Percentiles rank a stretch among this genome's conserved stretches.
phyloP scores from a whole-genome alignment of 164 flowering plant genomes.

The Liquidambar formosana region DNA sequence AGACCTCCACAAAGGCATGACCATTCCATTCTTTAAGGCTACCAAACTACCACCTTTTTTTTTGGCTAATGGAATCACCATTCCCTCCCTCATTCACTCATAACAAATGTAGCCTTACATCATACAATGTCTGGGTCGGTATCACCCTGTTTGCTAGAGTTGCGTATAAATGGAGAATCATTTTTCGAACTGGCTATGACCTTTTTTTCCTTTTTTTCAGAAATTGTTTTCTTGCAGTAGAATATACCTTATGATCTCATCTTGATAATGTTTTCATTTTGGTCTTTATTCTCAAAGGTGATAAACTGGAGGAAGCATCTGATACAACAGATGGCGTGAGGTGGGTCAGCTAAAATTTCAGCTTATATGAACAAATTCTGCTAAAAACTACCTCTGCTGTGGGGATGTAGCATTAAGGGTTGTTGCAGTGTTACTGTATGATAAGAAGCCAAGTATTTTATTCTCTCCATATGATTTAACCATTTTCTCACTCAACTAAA shows the following conservation, averaged over 20 bases:
- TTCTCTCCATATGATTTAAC: no score
- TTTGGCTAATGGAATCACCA: no score
- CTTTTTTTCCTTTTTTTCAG: background rate
- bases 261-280: conserved; percentile 7
- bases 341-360: conserved; percentile 24
- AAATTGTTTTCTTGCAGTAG: background rate
- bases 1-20: no score
- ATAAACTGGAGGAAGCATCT: conserved; percentile 26
- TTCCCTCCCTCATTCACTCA: no score
- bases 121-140: no score
- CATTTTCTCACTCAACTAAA: background rate
- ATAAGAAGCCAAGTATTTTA: background rate
- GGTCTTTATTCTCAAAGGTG: conserved; percentile 35
- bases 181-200: no score
- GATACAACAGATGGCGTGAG: conserved; percentile 27
- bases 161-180: no score
- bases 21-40: no score
- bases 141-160: no score
- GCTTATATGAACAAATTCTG: background rate
- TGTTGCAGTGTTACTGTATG: background rate
- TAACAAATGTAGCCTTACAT: no score
- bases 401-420: background rate
- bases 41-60: no score
- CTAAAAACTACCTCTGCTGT: no score
- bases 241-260: background rate